Base-by-base conservation (phyloP, 2,329 filamentous ascomycete genomes). In the Zasmidium angulare region DNA sequence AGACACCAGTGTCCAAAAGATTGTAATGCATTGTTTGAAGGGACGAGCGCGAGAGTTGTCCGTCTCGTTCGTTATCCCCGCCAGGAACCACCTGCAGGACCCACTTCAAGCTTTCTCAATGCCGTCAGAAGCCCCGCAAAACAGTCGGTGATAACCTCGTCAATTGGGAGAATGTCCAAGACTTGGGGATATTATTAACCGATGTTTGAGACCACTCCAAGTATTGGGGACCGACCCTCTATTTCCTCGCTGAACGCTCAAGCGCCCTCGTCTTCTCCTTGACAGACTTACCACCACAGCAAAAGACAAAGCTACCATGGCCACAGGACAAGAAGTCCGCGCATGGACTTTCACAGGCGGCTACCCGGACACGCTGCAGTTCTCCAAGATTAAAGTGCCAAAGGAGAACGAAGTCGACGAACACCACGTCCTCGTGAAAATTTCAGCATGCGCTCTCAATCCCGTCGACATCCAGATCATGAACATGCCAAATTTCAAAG, bases 401-500 rank as follows among this genome's bases (percentile, higher is more conserved):
- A 57, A 60, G 12, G 57, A 64, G 9, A 54, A 65, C 51, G 61
- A 68, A 52, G 58, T 60, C 53, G 21, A 24, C 2, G 57, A 64
- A 48, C 51, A 65, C 3, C 70, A 71, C 52, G 65, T 74, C 54
- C 67, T 72, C 22, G 62, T 74, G 46, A 64, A 66, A 40, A 69
- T 74, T 49, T 63, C 71, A 46, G 68, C 71, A 6, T 70, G 66
- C 59, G 72, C 71, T 20, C 65, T 74, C 14, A 74, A 74, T 55
- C 72, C 72, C 17, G 72, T 74, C 46, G 72, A 74, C 59, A 70
- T 74, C 24, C 72, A 74, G 59, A 70, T 71, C 53, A 72, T 73
- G 69, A 74, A 74, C 60, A 56, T 72, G 52, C 68, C 67, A 1
- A 53, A 63, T 22, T 71, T 66, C 64, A 61, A 58, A 19, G 52